Evolutionary conservation across 495 filamentous ascomycete species (phyloP).

Genomic region (Elaphomyces granulatus): DNA sequence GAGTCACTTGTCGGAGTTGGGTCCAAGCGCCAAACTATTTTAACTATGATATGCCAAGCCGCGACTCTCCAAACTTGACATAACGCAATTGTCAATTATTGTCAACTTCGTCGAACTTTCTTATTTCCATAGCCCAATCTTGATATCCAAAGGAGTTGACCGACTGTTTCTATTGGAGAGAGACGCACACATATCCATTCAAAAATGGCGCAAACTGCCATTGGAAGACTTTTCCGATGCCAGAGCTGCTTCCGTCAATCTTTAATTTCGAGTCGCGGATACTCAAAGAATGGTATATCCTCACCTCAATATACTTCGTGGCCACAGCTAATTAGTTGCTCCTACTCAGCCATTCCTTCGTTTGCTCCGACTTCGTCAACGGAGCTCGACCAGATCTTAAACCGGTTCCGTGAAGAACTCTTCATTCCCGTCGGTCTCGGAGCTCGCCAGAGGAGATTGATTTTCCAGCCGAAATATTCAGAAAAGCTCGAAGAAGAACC

Average conservation of each 20-base stretch:
- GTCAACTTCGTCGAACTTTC: no score
- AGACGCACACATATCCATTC: no score
- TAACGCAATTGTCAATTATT: no score
- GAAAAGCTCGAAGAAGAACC: constrained; percentile 42
- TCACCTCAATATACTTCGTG: background rate
- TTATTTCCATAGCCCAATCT: no score
- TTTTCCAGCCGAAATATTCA: constrained; percentile 38
- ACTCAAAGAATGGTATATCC: constrained; percentile 22
- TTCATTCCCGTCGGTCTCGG: constrained; percentile 50
- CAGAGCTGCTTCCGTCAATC: constrained; percentile 24
- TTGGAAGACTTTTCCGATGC: constrained; percentile 27
- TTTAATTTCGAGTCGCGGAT: constrained; percentile 19
- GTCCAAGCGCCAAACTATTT: no score
- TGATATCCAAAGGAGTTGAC: no score
- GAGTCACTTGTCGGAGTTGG: no score
- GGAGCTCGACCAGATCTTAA: constrained; percentile 37
- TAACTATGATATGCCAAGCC: no score
- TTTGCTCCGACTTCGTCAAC: constrained; percentile 36
- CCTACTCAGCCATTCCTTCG: constrained; percentile 28
- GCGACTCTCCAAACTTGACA: no score
- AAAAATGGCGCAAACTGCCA: constrained; percentile 26
- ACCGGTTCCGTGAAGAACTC: constrained; percentile 43
- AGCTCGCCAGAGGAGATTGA: constrained; percentile 36
- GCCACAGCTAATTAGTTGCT: constrained; percentile 1
- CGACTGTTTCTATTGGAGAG: no score